Base-by-base conservation (phyloP, 2,329 filamentous ascomycete species). In the Colletotrichum lindemuthianum region DNA sequence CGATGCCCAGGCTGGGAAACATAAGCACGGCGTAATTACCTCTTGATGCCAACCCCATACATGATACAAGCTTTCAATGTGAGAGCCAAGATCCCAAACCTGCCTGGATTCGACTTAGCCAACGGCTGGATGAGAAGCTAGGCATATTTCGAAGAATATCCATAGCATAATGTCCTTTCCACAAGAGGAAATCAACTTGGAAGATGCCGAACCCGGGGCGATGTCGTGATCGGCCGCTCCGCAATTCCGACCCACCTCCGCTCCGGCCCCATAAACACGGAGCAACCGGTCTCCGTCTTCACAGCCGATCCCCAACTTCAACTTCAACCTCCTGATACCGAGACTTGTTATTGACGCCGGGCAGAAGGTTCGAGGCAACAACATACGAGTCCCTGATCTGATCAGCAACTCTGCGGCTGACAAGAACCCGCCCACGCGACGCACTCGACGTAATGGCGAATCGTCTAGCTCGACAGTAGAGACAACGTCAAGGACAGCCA, bases 371-470 rank as follows among this genome's bases (percentile, higher is more conserved):
- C 8, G 49, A 41, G 58, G 48, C 50, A 9, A 24, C 43, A 44
- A 11, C 13, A 57, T 57, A 44, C 59, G 59, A 13, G 59, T 57
- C 2, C 43, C 58, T n/a, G 58, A 48, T 6, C 50, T 60, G 12
- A 60, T 60, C 33, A 61, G 44, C 52, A 33, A 15, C 33, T 48
- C 43, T 0, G 33, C 47, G 12, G 8, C 44, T 24, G 59, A 57
- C 10, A 10, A 4, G 41, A 43, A 54, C 43, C 36, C 58, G 9
- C 1, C 45, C 13, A 12, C 33, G 4, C 51, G n/a, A 13, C 59
- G 52, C 1, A 49, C 37, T 15, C 43, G 43, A 9, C n/a, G 33
- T 43, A 41, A 37, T 8, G 32, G 2, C 34, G 1, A 1, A 1
- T 2, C 24, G 5, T 24, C 24, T 24, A 24, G 24, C 4, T 24